These are phyloP conservation scores for Phaeosphaeriaceae sp. DNA, from an alignment of 2,329 filamentous ascomycete genomes.

Conservation along the genomic window DNA sequence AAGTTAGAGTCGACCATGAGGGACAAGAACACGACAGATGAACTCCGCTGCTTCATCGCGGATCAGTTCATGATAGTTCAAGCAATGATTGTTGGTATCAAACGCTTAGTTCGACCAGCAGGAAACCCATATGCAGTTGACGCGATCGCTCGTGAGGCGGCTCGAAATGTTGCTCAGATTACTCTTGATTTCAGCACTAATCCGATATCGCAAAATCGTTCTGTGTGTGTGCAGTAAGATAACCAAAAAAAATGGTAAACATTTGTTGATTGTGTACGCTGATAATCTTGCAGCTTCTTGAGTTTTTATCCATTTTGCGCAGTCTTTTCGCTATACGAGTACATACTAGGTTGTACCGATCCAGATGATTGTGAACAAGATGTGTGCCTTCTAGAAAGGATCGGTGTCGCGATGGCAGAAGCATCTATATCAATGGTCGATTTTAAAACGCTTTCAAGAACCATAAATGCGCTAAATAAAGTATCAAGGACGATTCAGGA, in stretches of 20 bases:
- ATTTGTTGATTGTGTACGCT: neutral
- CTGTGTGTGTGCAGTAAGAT: constrained; percentile 29
- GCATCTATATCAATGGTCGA: constrained; percentile 17
- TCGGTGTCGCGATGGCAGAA: constrained; percentile 30
- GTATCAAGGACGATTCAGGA: constrained; percentile 36
- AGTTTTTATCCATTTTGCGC: constrained; percentile 40
- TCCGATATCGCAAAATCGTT: constrained; percentile 3
- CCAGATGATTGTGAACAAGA: constrained; percentile 34
- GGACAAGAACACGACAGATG: constrained; percentile 1
- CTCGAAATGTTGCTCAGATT: constrained; percentile 29
- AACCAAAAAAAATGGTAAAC: neutral
- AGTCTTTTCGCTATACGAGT: constrained; percentile 38
- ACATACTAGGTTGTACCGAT: constrained; percentile 30
- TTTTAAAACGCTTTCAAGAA: constrained; percentile 31
- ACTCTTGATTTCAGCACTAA: constrained; percentile 26
- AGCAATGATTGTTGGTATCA: constrained; percentile 34
- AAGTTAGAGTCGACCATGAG: constrained; percentile 23
- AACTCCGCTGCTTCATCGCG: constrained; percentile 24
- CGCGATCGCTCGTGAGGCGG: constrained; percentile 24
- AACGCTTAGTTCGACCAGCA: constrained; percentile 16
- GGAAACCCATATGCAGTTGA: constrained; percentile 10
- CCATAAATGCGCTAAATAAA: constrained; percentile 37
- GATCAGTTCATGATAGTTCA: constrained; percentile 34
- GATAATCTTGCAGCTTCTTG: constrained; percentile 25
- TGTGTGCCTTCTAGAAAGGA: constrained; percentile 26